Evolutionary conservation across 805 yeast genomes (phyloP), one percentile per base, ranked within the genome.

Genomic region (Yarrowia deformans): DNA sequence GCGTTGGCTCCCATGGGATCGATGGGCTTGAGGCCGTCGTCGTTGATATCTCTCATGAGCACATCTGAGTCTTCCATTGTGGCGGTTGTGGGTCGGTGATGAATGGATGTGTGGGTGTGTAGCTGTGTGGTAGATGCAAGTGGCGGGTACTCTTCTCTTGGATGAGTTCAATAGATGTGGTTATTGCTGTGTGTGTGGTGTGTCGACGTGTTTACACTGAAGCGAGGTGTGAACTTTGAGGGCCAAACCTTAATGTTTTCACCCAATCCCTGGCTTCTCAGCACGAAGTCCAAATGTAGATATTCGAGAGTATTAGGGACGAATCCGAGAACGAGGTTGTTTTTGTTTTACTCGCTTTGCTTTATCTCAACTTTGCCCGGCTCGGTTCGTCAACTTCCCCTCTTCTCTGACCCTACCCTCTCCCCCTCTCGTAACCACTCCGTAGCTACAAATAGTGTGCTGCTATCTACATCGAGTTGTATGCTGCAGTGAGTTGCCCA

Each of bases 1-100:
- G 69, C 40, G 49, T 56, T 18, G 69, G 70, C 69, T 45, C 63
- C 64, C 66, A 48, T 46, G 54, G 71, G 56, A 48, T 64, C 64
- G 32, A 64, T 50, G 39, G 64, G 67, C 45, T 71, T 64, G 69
- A 69, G 86, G 87, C 79, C 90, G 95, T 52, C 67, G 55, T 69
- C 69, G 43, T 67, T 75, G 61, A 74, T 78, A 71, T 77, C 81
- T 55, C 77, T 78, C 81, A 79, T 79, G 69, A 77, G 79, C 69
- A 78, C 81, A 69, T 79, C 81, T 14, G 79, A 79, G 72, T 79
- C 81, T 35, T 78, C 81, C 80, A 78, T 77, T 13, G 68, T 71
- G 69, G 54, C 18, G 18, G n/a, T 3, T 52, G 56, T n/a, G 35
- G 23, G 19, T 12, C 1, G 12, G 39, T 12, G 48, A 23, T 66